Evolutionary conservation across 2,329 filamentous ascomycete genomes (phyloP).

Genomic region (Fusarium temperatum): DNA sequence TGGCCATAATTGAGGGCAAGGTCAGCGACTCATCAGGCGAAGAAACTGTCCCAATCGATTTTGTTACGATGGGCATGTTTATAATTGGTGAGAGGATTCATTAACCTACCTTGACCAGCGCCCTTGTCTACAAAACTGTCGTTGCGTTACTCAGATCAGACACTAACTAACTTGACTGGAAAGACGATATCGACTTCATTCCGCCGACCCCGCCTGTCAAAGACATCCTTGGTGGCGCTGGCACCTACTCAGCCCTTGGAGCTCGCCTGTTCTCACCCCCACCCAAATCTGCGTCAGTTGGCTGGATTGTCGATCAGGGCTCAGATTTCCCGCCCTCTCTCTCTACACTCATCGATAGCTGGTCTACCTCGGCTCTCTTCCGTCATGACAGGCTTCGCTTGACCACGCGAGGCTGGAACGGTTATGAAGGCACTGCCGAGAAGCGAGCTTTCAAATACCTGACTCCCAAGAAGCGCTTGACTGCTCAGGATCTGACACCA

Average conservation of each 20-base stretch:
- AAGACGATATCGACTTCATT: slow-evolving; percentile 94
- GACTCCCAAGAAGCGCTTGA: slow-evolving; percentile 85
- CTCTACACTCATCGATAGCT: slow-evolving; percentile 70
- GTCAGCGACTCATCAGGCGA: not conserved
- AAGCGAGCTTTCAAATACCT: slow-evolving; percentile 83
- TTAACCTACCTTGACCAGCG: not conserved
- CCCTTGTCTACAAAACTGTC: not conserved
- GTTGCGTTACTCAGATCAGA: not conserved
- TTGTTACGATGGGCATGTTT: slow-evolving; percentile 78
- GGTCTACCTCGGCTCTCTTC: slow-evolving; percentile 79
- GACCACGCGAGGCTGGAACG: slow-evolving; percentile 94
- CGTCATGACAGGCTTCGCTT: slow-evolving; percentile 72
- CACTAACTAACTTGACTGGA: slow-evolving; percentile 22
- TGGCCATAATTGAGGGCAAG: not conserved
- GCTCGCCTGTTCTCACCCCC: slow-evolving; percentile 86
- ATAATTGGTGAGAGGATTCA: slow-evolving; percentile 67
- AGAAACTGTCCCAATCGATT: slow-evolving; percentile 57
- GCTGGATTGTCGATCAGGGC: slow-evolving; percentile 92
- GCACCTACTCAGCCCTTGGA: slow-evolving; percentile 85
- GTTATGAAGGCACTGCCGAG: slow-evolving; percentile 77
- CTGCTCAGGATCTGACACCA: slow-evolving; percentile 74
- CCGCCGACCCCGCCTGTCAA: slow-evolving; percentile 73
- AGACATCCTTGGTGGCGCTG: slow-evolving; percentile 87
- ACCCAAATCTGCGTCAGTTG: slow-evolving; percentile 72
- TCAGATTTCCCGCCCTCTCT: slow-evolving; percentile 82